A percentile compares a stretch with the other conserved stretches of the same genome.
Conservation (phyloP, 192 early-diverging fungal genomes). For the Umbelopsis isabellina region DNA sequence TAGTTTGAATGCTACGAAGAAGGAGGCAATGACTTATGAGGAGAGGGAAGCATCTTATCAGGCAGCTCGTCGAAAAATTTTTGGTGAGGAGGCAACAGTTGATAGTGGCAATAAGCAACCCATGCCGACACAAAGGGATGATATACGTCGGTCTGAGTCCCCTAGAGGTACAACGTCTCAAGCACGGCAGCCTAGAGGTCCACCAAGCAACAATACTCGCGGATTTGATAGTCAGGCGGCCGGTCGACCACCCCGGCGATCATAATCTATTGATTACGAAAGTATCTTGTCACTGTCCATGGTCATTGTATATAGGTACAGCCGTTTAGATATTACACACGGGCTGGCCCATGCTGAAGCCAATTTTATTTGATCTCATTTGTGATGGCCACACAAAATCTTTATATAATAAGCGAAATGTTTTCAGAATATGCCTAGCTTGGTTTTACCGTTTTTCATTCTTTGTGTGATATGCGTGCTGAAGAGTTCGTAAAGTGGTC, state of each 20-base stretch:
- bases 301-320: not conserved
- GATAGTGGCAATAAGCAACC: not conserved
- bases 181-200: not conserved
- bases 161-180: not conserved
- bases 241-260: conserved; percentile 65
- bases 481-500: conserved; percentile 58
- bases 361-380: conserved; percentile 5
- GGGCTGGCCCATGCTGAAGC: too few relatives aligned
- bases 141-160: not conserved
- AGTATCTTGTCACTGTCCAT: too few relatives aligned
- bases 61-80: conserved; percentile 28
- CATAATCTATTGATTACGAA: not conserved
- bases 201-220: conserved; percentile 63
- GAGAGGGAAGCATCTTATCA: conserved; percentile 25
- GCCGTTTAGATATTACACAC: too few relatives aligned
- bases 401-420: not conserved
- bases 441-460: conserved; percentile 33
- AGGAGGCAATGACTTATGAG: conserved; percentile 14
- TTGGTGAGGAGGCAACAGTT: not conserved
- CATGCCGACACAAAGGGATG: not conserved
- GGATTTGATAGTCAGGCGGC: conserved; percentile 75
- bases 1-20: not conserved
- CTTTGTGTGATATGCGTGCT: conserved; percentile 28
- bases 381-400: not conserved
- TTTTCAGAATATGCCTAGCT: conserved; percentile 36